These are phyloP conservation scores for Neurospora sp. DNA, from an alignment of 2,329 filamentous ascomycete species.

Conservation along the genomic window DNA sequence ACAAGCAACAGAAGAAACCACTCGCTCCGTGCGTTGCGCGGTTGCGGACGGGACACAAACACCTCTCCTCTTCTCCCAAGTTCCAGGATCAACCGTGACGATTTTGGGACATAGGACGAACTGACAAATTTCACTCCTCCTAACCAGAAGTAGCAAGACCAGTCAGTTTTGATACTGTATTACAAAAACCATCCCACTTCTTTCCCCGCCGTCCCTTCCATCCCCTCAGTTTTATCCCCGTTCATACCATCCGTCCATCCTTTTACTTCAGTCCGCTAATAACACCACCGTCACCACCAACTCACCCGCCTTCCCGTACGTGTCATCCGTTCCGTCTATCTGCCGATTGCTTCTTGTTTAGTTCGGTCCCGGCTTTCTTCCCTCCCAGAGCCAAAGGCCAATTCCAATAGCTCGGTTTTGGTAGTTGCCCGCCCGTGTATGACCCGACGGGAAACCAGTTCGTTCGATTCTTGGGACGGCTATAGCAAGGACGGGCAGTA, in stretches of 20 bases:
- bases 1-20: not conserved
- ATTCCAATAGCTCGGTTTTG: not conserved
- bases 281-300: not conserved
- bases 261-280: not conserved
- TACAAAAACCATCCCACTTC: not conserved
- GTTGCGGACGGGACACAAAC: not conserved
- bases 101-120: not conserved
- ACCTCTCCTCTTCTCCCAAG: not conserved
- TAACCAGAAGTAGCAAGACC: not conserved
- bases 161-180: not conserved
- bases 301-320: not conserved
- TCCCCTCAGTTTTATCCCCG: not conserved
- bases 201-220: not conserved
- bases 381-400: not conserved
- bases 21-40: not conserved
- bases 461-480: not conserved
- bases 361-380: not conserved
- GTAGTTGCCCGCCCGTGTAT: not conserved
- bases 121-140: not conserved
- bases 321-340: not conserved
- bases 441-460: not conserved
- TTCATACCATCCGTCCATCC: not conserved
- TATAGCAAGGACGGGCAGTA: not conserved
- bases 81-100: not conserved
- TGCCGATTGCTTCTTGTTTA: not conserved